Base-by-base conservation (phyloP, 257 asterid genomes). In the Henckelia pumila region DNA sequence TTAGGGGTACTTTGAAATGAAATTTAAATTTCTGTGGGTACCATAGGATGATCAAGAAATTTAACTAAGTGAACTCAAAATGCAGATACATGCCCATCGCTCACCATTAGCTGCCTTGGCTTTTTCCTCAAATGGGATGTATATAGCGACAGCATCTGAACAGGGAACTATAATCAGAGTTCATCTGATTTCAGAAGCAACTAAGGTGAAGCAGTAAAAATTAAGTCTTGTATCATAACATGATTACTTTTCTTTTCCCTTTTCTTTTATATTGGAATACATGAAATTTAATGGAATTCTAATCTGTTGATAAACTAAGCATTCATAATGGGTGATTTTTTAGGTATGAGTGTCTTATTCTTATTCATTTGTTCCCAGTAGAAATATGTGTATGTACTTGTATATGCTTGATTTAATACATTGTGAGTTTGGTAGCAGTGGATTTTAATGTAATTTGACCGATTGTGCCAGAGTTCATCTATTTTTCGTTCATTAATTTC, bases 31-130 rank as follows among this genome's bases (percentile, higher is more conserved):
- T 56, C 35, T 52, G 16, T 32, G 66, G 67, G 37, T 47, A 57
- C 52, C 33, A 55, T 37, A 49, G 21, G 59, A 62, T 35, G 55
- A 22, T 58, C 59, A 59, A 56, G 25, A 64, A 30, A 62, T 61
- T 44, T 74, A 63, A 77, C 61, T 72, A 64, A 19, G 24, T 66
- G 64, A 59, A 21, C 33, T 64, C 59, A 61, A 74, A 79, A 71
- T 84, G 89, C 91, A 92, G 98, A 89, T 92, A 80, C 92, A 82
- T 69, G 98, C 98, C 66, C 98, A 92, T 76, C 92, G 95, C 75
- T 83, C 98, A 9, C 96, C 95, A 17, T 67, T 92, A 78, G 88
- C 87, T 61, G 91, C 92, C 69, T 84, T 92, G 80, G 85, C 81
- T 14, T 89, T 89, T 79, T 92, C 98, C 56, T 92, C 89, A 62